These are phyloP conservation scores for Alternaria alternata DNA, from an alignment of 2,329 filamentous ascomycete genomes.

Conservation along the genomic window DNA sequence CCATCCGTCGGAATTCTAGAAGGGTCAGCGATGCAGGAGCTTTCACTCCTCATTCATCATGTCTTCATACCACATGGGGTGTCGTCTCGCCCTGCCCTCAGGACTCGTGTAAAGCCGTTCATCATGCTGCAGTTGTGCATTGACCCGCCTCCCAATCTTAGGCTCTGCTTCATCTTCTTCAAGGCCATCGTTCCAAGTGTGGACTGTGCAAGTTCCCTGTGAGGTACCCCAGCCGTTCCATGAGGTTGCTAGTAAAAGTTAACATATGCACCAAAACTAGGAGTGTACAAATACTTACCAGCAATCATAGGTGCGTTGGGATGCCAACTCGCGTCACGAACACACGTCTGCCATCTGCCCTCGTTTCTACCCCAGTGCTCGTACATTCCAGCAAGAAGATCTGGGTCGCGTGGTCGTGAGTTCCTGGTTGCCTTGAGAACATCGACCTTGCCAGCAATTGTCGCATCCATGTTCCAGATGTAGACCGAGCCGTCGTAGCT, in stretches of 20 bases:
- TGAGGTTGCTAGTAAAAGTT: conserved; percentile 69
- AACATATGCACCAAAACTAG: conserved; percentile 13
- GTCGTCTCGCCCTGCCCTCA: conserved; percentile 30
- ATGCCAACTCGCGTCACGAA: conserved; percentile 91
- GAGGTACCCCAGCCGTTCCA: conserved; percentile 82
- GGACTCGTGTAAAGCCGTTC: conserved; percentile 43
- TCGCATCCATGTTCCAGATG: conserved; percentile 93
- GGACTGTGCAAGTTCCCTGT: conserved; percentile 77
- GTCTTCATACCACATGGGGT: conserved; percentile 39
- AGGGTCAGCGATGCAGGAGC: conserved; percentile 3
- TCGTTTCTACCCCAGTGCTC: conserved; percentile 64
- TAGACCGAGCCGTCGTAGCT: conserved; percentile 90
- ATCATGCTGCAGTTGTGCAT: conserved; percentile 49
- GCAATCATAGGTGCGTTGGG: conserved; percentile 82
- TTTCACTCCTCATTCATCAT: conserved; percentile 39
- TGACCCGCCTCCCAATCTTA: conserved; percentile 45
- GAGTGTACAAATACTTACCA: conserved; percentile 53
- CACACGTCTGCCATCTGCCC: conserved; percentile 75
- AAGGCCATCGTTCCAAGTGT: conserved; percentile 75
- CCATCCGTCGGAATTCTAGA: conserved; percentile 8
- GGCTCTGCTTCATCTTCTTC: conserved; percentile 66
- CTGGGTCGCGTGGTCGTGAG: conserved; percentile 64
- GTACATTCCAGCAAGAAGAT: conserved; percentile 64
- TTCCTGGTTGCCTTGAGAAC: conserved; percentile 74
- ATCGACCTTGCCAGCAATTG: conserved; percentile 78